phyloP scores from a whole-genome alignment of 495 filamentous ascomycete genomes.

The Cenococcum geophilum region DNA sequence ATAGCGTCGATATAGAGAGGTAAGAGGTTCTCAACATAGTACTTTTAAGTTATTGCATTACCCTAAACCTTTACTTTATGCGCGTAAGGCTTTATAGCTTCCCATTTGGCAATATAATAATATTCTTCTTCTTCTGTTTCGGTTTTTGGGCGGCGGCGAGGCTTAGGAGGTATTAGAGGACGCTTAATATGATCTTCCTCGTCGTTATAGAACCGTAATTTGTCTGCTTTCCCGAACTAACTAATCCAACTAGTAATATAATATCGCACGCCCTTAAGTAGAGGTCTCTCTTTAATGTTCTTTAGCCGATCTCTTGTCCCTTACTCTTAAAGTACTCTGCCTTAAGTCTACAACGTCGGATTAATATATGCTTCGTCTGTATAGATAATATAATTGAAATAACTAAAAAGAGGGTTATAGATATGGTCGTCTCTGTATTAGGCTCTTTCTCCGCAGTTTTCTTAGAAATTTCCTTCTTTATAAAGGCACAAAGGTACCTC shows the following conservation, averaged over 20 bases:
- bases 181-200: background rate
- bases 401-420: background rate
- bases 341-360: background rate
- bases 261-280: background rate
- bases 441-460: background rate
- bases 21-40: constrained; percentile 1
- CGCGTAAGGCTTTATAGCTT: background rate
- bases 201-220: constrained; percentile 4
- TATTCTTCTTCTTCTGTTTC: background rate
- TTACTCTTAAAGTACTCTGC: background rate
- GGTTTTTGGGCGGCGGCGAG: background rate
- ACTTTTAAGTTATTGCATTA: background rate
- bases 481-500: background rate
- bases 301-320: background rate
- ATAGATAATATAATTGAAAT: background rate
- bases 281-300: no score
- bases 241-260: background rate
- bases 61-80: background rate
- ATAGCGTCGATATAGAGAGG: background rate
- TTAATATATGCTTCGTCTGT: constrained; percentile 1
- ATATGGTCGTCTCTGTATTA: background rate
- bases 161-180: background rate
- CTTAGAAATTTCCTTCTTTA: constrained; percentile 3
- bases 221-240: background rate
- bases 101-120: background rate